Conservation (phyloP, 768 basidiomycete species). For the Dentipellis fragilis region DNA sequence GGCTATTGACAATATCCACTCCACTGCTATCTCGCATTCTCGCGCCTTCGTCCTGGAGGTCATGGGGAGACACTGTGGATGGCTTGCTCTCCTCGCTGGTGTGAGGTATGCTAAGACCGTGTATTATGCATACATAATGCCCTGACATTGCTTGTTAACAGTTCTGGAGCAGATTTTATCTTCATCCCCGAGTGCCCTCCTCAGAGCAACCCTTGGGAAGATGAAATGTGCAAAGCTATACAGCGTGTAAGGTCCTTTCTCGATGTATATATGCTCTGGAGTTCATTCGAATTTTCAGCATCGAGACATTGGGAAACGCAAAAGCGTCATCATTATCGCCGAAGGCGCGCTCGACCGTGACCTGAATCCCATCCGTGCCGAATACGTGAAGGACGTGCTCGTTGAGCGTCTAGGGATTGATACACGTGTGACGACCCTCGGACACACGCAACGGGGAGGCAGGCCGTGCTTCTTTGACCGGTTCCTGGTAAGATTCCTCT, state of each 20-base stretch:
- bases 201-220: constrained; percentile 71
- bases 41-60: constrained; percentile 97
- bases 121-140: background rate
- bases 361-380: constrained; percentile 86
- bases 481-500: constrained; percentile 55
- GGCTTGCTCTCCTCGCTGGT: constrained; percentile 90
- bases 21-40: constrained; percentile 91
- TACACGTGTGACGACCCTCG: constrained; percentile 92
- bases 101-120: constrained; percentile 50
- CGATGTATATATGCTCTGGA: background rate
- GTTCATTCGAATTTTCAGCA: constrained; percentile 42
- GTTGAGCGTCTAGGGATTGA: constrained; percentile 83
- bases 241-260: constrained; percentile 43
- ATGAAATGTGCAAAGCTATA: constrained; percentile 82
- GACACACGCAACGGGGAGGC: constrained; percentile 95
- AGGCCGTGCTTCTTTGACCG: constrained; percentile 89
- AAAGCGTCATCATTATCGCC: constrained; percentile 96
- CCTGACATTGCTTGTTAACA: constrained; percentile 17
- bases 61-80: constrained; percentile 99
- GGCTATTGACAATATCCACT: constrained; percentile 95
- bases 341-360: constrained; percentile 88
- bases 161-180: constrained; percentile 90
- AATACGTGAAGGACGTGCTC: constrained; percentile 85
- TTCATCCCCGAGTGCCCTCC: constrained; percentile 97
- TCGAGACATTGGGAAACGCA: constrained; percentile 85